phyloP scores from a whole-genome alignment of 176 grass and related monocot species.

The Oryza glaberrima region DNA sequence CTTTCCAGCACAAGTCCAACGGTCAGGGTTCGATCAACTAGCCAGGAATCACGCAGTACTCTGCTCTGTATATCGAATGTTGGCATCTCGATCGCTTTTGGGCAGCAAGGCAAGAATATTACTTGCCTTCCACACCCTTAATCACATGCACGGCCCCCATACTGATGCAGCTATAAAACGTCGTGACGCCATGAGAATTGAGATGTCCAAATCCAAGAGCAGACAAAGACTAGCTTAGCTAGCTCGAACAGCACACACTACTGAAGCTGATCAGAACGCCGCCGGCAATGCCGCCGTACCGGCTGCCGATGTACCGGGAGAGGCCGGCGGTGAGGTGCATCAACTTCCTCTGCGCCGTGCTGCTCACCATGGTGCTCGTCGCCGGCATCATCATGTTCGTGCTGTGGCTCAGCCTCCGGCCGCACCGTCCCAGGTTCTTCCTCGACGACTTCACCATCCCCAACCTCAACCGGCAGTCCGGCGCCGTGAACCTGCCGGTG shows the following conservation, averaged over 20 bases:
- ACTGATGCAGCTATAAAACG: constrained; percentile 23
- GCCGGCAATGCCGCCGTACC: constrained; percentile 13
- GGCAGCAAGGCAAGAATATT: constrained; percentile 53
- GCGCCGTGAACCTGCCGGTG: constrained; percentile 50
- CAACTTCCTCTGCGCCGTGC: constrained; percentile 60
- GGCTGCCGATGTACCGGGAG: constrained; percentile 31
- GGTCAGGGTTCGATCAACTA: not conserved
- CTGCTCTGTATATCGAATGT: constrained; percentile 10
- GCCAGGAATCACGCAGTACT: constrained; percentile 22
- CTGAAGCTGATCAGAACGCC: not conserved
- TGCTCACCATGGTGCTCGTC: constrained; percentile 63
- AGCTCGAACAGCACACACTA: not conserved
- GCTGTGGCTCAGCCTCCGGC: constrained; percentile 90
- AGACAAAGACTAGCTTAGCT: not conserved
- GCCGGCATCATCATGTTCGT: constrained; percentile 71
- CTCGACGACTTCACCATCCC: constrained; percentile 57
- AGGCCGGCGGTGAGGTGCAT: constrained; percentile 48
- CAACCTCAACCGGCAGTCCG: constrained; percentile 41
- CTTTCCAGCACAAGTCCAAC: constrained; percentile 40
- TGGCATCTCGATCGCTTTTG: constrained; percentile 19
- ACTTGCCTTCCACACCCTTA: constrained; percentile 35
- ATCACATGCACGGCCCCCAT: constrained; percentile 4
- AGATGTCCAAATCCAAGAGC: not conserved
- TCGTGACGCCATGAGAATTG: not conserved
- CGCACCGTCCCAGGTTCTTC: constrained; percentile 70